Percentiles rank a stretch among this genome's conserved stretches.
These are phyloP conservation scores for Diaporthe sp. DNA, from an alignment of 2,329 filamentous ascomycete genomes.

Conservation along the genomic window DNA sequence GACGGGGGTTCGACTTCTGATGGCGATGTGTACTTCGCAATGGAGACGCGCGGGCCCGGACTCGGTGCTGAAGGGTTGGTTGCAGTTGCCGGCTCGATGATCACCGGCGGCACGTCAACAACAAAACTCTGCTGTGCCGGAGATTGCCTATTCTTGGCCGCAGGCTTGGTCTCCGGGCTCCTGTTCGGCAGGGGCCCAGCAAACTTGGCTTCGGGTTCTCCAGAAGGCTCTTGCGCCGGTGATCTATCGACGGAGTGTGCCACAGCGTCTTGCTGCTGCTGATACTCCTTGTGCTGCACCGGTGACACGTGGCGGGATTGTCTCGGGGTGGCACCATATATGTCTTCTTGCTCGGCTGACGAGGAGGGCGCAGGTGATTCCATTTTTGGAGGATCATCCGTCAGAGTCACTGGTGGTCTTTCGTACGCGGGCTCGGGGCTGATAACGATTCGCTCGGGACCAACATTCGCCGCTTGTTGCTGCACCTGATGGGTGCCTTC, in stretches of 20 bases:
- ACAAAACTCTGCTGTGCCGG: constrained; percentile 9
- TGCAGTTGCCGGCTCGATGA: not conserved
- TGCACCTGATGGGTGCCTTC: constrained; percentile 24
- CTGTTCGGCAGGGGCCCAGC: constrained; percentile 32
- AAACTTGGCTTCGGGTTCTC: constrained; percentile 32
- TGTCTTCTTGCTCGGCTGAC: constrained; percentile 42
- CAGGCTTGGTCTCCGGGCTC: constrained; percentile 21
- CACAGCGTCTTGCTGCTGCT: constrained; percentile 22
- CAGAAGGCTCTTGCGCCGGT: constrained; percentile 16
- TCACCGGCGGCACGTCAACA: constrained; percentile 29
- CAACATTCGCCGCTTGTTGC: not conserved
- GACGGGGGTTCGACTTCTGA: not conserved
- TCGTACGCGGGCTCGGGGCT: constrained; percentile 27
- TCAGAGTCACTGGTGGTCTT: constrained; percentile 30
- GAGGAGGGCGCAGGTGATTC: constrained; percentile 31
- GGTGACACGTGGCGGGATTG: constrained; percentile 25
- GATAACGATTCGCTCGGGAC: not conserved
- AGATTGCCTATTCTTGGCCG: constrained; percentile 31
- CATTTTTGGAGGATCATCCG: constrained; percentile 34
- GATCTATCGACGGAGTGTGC: constrained; percentile 12
- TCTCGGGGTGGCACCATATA: constrained; percentile 48
- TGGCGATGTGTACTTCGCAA: not conserved
- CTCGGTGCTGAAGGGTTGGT: constrained; percentile 26
- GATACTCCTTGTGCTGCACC: not conserved
- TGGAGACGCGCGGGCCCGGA: constrained; percentile 36